Conservation (phyloP, 345 rosid genomes). For the Jatropha curcas region DNA sequence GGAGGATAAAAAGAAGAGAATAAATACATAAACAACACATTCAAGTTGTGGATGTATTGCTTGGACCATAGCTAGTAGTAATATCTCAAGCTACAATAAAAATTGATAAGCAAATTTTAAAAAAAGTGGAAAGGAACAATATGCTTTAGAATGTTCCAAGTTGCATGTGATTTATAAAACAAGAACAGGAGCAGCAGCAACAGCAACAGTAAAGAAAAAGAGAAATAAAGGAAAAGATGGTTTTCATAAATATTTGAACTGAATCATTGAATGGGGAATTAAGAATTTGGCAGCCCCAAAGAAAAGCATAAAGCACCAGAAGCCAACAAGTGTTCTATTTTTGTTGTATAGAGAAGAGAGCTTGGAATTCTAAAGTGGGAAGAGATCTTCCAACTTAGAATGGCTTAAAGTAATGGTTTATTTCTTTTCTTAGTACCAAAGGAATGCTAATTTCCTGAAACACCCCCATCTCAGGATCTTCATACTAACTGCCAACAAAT, state of each 20-base stretch:
- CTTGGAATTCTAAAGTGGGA: constrained; percentile 50
- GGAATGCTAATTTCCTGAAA: constrained; percentile 2
- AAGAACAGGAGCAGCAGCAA: constrained; percentile 18
- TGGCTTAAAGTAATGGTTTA: constrained; percentile 31
- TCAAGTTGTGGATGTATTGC: constrained; percentile 23
- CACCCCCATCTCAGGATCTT: constrained; percentile 6
- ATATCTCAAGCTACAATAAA: constrained; percentile 19
- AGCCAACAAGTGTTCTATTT: constrained; percentile 45
- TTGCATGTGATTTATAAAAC: constrained; percentile 43
- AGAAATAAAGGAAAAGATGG: constrained; percentile 36
- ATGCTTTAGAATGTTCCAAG: constrained; percentile 57
- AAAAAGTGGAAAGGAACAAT: constrained; percentile 41
- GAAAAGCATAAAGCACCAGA: constrained; percentile 51
- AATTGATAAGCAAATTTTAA: constrained; percentile 23
- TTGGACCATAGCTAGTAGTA: constrained; percentile 31
- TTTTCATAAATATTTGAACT: constrained; percentile 16
- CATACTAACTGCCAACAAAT: constrained; percentile 9
- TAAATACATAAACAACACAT: constrained; percentile 27
- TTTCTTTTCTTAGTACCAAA: constrained; percentile 29
- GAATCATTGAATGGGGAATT: constrained; percentile 37
- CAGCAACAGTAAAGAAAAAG: constrained; percentile 29
- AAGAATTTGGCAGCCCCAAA: constrained; percentile 36
- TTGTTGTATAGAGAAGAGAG: constrained; percentile 48
- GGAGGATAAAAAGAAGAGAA: constrained; percentile 30
- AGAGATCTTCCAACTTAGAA: constrained; percentile 21